These are phyloP conservation scores for Yarrowia sp. DNA, from an alignment of 805 yeast genomes.

Conservation along the genomic window DNA sequence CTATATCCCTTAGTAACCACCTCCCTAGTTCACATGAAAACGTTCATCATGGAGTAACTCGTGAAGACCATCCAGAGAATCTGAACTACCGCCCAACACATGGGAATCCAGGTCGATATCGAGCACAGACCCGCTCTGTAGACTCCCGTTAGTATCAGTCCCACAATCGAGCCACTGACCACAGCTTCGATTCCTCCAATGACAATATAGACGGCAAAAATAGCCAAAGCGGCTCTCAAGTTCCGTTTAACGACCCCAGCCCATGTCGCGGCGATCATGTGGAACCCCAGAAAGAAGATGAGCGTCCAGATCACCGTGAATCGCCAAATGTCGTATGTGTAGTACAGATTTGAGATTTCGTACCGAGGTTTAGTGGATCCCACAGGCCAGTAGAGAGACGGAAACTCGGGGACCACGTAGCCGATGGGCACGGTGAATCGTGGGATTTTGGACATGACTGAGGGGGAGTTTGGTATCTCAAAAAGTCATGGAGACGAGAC, in stretches of 20 bases:
- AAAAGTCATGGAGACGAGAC: no score
- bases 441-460: constrained; percentile 2
- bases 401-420: constrained; percentile 80
- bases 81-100: constrained; percentile 76
- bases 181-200: constrained; percentile 71
- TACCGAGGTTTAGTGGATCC: constrained; percentile 49
- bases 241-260: constrained; percentile 62
- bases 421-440: constrained; percentile 68
- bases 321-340: constrained; percentile 74
- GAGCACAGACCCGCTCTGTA: constrained; percentile 81
- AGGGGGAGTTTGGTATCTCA: no score
- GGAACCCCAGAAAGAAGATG: constrained; percentile 68
- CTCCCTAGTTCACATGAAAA: constrained; percentile 48
- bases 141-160: constrained; percentile 74
- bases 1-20: no score
- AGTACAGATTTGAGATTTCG: constrained; percentile 66
- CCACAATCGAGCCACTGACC: constrained; percentile 76
- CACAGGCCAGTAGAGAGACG: constrained; percentile 79
- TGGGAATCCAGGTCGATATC: constrained; percentile 96
- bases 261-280: constrained; percentile 66
- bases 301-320: constrained; percentile 85
- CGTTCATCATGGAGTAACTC: constrained; percentile 66
- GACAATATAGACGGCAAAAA: constrained; percentile 57
- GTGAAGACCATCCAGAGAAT: constrained; percentile 70
- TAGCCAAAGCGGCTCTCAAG: constrained; percentile 50